Conservation (phyloP, 495 filamentous ascomycete genomes). For the Xylaria scruposa region DNA sequence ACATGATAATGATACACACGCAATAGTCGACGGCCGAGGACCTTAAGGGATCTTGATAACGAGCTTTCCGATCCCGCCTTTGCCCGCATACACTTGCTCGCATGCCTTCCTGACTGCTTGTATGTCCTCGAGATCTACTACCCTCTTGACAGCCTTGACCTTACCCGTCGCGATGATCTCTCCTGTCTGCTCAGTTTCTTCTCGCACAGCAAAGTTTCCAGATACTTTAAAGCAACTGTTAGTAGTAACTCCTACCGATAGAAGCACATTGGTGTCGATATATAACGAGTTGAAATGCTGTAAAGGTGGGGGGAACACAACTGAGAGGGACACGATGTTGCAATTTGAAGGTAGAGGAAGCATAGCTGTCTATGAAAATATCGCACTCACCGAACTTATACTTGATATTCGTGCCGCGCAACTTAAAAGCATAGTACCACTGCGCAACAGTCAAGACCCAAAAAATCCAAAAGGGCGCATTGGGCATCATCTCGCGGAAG, state of each 20-base stretch:
- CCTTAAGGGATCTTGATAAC: conserved; percentile 53
- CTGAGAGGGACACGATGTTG: background rate
- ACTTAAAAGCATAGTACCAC: conserved; percentile 43
- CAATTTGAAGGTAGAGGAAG: background rate
- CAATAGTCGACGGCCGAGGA: background rate
- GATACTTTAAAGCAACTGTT: conserved; percentile 34
- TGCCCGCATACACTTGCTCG: conserved; percentile 54
- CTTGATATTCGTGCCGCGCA: conserved; percentile 49
- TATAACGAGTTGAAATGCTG: background rate
- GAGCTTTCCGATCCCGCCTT: conserved; percentile 63
- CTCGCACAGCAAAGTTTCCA: conserved; percentile 40
- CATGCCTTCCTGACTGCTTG: conserved; percentile 52
- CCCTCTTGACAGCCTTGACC: conserved; percentile 52
- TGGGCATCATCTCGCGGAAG: conserved; percentile 45
- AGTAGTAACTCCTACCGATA: background rate
- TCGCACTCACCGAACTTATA: conserved; percentile 35
- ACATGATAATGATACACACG: background rate
- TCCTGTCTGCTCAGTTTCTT: conserved; percentile 51
- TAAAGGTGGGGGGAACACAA: background rate
- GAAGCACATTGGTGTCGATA: background rate
- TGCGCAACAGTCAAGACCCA: conserved; percentile 46
- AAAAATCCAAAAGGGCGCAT: conserved; percentile 43
- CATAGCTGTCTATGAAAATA: background rate
- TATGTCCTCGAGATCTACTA: conserved; percentile 53
- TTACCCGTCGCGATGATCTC: conserved; percentile 53